Percentiles rank a stretch among this genome's conserved stretches.
Evolutionary conservation across 345 rosid species (phyloP).

Genomic region (Ailanthus altissimus): DNA sequence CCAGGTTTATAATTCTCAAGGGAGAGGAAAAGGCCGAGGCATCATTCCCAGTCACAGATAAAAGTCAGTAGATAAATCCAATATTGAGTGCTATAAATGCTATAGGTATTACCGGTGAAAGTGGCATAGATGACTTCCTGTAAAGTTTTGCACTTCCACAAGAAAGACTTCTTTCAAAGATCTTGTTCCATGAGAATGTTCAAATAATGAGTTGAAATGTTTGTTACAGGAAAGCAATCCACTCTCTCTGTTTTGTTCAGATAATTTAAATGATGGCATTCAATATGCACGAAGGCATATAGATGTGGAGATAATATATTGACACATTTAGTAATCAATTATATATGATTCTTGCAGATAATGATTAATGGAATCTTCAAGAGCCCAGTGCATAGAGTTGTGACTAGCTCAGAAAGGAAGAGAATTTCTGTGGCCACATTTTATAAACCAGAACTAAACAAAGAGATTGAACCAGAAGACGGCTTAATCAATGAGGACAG

Average conservation of each 20-base stretch:
- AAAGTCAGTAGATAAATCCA: too few species aligned
- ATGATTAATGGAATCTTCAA: conserved; percentile 57
- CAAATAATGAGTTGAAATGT: not conserved
- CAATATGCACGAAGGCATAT: not conserved
- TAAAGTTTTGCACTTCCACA: too few species aligned
- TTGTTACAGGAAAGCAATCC: not conserved
- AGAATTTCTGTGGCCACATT: conserved; percentile 46
- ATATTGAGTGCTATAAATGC: too few species aligned
- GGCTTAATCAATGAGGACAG: conserved; percentile 32
- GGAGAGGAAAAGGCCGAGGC: too few species aligned
- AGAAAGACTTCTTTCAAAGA: not conserved
- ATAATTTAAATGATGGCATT: not conserved
- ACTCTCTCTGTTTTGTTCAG: not conserved
- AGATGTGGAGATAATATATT: not conserved
- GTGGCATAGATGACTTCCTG: not conserved
- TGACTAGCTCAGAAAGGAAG: conserved; percentile 39
- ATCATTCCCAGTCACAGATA: too few species aligned
- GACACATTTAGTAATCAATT: not conserved
- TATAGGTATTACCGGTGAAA: too few species aligned
- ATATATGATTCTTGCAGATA: conserved; percentile 34
- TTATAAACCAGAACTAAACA: conserved; percentile 38
- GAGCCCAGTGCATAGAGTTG: conserved; percentile 51
- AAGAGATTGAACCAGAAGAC: conserved; percentile 30
- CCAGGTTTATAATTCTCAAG: too few species aligned
- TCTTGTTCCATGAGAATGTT: not conserved